These are phyloP conservation scores for Annulohypoxylon truncatum DNA, from an alignment of 2,329 filamentous ascomycete species.

Conservation along the genomic window DNA sequence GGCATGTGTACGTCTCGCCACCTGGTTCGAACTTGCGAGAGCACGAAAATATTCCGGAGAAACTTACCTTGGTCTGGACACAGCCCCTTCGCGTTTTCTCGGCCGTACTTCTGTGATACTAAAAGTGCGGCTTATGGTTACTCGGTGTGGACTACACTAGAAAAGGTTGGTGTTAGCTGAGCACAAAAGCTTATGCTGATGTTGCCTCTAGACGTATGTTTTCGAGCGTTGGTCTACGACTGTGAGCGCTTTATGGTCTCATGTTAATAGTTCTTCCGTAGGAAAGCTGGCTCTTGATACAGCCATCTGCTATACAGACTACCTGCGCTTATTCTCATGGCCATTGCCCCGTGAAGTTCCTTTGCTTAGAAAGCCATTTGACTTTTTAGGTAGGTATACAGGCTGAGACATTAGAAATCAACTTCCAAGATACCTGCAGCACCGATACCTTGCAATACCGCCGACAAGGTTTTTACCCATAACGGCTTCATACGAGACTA, in stretches of 20 bases:
- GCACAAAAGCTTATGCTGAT: not conserved
- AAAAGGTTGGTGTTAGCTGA: not conserved
- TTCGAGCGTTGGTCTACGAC: not conserved
- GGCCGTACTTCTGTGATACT: not conserved
- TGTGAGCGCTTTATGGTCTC: not conserved
- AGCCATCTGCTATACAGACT: not conserved
- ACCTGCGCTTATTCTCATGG: not conserved
- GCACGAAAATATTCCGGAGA: slow-evolving; percentile 1
- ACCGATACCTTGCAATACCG: not conserved
- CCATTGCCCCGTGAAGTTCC: not conserved
- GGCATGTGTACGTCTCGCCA: not conserved
- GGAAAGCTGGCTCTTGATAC: not conserved
- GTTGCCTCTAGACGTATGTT: not conserved
- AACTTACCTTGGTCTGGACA: not conserved
- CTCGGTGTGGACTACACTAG: not conserved
- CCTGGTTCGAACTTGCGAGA: not conserved
- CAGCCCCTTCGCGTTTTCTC: not conserved
- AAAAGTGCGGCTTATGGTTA: not conserved
- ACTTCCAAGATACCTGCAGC: too few species aligned
- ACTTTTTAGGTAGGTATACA: not conserved
- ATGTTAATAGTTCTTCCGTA: not conserved
- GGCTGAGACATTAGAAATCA: not conserved
- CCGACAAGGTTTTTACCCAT: not conserved
- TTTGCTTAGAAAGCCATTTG: not conserved
- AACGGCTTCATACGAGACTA: not conserved